Evolutionary conservation across 352 stramenopile species (phyloP), one percentile per base, ranked within the genome.

Genomic region (Phytophthora cryptogea): DNA sequence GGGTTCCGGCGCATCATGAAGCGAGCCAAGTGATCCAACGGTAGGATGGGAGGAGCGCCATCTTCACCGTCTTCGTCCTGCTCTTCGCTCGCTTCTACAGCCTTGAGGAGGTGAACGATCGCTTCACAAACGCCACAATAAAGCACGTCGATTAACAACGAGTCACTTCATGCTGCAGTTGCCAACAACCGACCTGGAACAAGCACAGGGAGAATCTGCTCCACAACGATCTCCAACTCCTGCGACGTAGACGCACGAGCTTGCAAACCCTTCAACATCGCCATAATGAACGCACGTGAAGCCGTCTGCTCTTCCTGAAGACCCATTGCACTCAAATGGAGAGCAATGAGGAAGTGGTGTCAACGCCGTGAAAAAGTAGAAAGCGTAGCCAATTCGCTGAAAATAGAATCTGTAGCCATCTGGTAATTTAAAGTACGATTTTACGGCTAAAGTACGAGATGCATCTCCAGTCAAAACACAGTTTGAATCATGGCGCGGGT

Each of bases 1-100:
- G 80, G 76, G 42, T 92, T 92, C 27, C 86, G 75, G 11, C 83
- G 77, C 35, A 87, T 61, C 31, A 93, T 63, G 59, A 78, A 91
- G 27, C 73, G 78, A 42, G 81, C 80, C 23, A 91, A 61, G 55
- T 90, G 79, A 60, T 91, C 72, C 7, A 93, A 55, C 8, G 81
- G 80, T 23, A 78, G 69, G 49, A 91, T 78, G 13, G 61, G 54
- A 20, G 70, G 60, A 9, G 59, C 64, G 23, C 59, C 59, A 37
- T 76, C 64, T 54, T 83, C 70, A 27, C 55, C 65, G 6, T 86
- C 68, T 36, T 70, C 49, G 42, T 80, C 63, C 14, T 70, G 59
- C 35, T 66, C 60, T 13, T 77, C 57, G n/a, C 64, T 79, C 8
- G 82, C 68, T 17, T 68, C 68, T 37, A 83, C 53, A 23, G 76